Evolutionary conservation across 192 early-diverging fungal genomes (phyloP), one percentile per base, ranked within the genome.

Genomic region (Blastocladiella britannica): DNA sequence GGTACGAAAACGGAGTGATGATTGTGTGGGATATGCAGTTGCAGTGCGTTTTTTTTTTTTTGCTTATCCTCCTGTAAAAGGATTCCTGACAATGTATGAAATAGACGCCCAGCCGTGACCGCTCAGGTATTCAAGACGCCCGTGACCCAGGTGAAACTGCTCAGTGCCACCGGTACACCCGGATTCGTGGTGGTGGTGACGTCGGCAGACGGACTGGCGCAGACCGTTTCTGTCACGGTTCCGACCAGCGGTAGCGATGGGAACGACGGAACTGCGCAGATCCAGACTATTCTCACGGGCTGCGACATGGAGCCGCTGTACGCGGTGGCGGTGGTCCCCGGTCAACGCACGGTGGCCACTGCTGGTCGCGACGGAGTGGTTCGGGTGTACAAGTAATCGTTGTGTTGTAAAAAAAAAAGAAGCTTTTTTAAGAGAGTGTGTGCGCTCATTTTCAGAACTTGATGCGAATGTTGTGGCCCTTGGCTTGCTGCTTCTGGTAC

Each of bases 401-500:
- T n/a, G n/a, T n/a, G n/a, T n/a, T n/a, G n/a, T n/a, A n/a, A n/a
- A n/a, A n/a, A n/a, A n/a, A n/a, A n/a, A n/a, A n/a, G n/a, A n/a
- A n/a, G n/a, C n/a, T n/a, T n/a, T n/a, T n/a, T n/a, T n/a, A n/a
- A n/a, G n/a, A n/a, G n/a, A n/a, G n/a, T n/a, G n/a, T n/a, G n/a
- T 47, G 37, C 4, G 37, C 15, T 20, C 37, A 20, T 20, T 20
- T 4, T 47, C 37, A 47, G 37, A 47, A 47, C 37, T 47, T 47
- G 37, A 47, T 20, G 37, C n/a, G 15, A 12, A 47, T 47, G 37
- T 20, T 47, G 0, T 22, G 27, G 3, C 27, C 53, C 25, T 57
- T 43, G 25, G 29, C 56, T 23, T 60, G 24, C 20, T 60, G 55
- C 28, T 73, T 73, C 37, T 60, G 66, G 31, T 67, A 62, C n/a